Evolutionary conservation across 1,139 yeast genomes (phyloP).

Genomic region (Taphrina deformans): DNA sequence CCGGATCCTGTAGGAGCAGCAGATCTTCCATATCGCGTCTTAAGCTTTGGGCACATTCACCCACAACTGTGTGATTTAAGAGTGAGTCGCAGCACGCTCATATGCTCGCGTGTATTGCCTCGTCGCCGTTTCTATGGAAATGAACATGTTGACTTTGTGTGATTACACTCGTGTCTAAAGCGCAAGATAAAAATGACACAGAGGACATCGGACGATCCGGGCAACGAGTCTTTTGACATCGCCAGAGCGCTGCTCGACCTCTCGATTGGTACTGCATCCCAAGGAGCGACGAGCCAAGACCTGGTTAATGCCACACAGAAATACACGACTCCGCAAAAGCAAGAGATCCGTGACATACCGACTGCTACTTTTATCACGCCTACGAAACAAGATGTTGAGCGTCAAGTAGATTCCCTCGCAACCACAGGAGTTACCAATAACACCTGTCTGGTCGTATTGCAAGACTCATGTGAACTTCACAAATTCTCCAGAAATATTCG

Average conservation of each 20-base stretch:
- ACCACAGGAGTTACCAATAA: background rate
- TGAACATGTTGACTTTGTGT: too few species aligned
- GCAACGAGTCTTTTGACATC: background rate
- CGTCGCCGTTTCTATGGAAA: too few species aligned
- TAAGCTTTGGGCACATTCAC: too few species aligned
- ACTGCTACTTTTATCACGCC: background rate
- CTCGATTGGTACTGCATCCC: background rate
- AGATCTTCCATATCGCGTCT: background rate
- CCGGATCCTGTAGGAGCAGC: background rate
- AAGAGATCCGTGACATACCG: background rate
- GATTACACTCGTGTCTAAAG: background rate
- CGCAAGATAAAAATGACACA: too few species aligned
- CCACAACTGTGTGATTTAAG: too few species aligned
- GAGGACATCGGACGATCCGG: background rate
- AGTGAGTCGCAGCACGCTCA: too few species aligned
- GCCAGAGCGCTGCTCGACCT: background rate
- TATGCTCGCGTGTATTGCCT: too few species aligned
- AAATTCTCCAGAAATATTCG: conserved; percentile 69
- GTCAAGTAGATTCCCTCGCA: background rate
- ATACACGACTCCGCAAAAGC: background rate
- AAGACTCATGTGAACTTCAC: conserved; percentile 45
- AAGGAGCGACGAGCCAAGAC: background rate
- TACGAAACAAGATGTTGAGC: background rate
- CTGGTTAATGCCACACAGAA: background rate
- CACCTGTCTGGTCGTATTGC: conserved; percentile 16